These are phyloP conservation scores for Colletotrichum brevisporum DNA, from an alignment of 2,329 filamentous ascomycete species.

Conservation along the genomic window DNA sequence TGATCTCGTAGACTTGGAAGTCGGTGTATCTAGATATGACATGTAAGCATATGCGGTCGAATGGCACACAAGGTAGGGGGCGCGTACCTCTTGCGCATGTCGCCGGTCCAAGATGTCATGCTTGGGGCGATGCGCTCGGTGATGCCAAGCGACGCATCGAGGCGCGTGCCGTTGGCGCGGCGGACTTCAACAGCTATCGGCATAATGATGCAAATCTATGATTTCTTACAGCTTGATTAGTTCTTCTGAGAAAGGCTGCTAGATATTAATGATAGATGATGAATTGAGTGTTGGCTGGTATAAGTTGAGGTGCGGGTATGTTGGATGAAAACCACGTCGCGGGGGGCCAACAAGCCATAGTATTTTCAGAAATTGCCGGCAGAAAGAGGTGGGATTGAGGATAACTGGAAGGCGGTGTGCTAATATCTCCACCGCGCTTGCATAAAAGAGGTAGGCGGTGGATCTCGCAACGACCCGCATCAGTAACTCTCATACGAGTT, in stretches of 20 bases:
- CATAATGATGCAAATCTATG: neutral
- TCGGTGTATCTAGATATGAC: slow-evolving; percentile 78
- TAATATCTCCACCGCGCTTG: fast-evolving
- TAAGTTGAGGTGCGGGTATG: slow-evolving; percentile 13
- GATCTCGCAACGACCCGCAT: neutral
- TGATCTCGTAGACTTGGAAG: slow-evolving; percentile 92
- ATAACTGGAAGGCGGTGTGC: slow-evolving; percentile 16
- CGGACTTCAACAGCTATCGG: slow-evolving; percentile 14
- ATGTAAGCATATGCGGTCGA: neutral
- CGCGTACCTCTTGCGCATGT: slow-evolving; percentile 40
- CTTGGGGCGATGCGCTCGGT: slow-evolving; percentile 41
- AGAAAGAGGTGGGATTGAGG: neutral
- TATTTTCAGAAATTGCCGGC: slow-evolving; percentile 37
- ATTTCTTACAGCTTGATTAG: neutral
- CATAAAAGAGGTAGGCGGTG: slow-evolving; percentile 21
- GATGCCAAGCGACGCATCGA: slow-evolving; percentile 40
- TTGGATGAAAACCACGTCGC: slow-evolving; percentile 6
- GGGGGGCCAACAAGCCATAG: slow-evolving; percentile 32
- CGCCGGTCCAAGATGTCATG: slow-evolving; percentile 41
- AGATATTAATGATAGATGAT: neutral
- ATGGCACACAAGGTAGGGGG: neutral
- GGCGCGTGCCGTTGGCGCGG: slow-evolving; percentile 36
- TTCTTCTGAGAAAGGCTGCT: neutral
- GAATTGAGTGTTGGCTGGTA: neutral
- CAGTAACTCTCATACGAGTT: slow-evolving; percentile 23